Conservation (phyloP, 2,329 filamentous ascomycete genomes). For the Trichoderma sp. region DNA sequence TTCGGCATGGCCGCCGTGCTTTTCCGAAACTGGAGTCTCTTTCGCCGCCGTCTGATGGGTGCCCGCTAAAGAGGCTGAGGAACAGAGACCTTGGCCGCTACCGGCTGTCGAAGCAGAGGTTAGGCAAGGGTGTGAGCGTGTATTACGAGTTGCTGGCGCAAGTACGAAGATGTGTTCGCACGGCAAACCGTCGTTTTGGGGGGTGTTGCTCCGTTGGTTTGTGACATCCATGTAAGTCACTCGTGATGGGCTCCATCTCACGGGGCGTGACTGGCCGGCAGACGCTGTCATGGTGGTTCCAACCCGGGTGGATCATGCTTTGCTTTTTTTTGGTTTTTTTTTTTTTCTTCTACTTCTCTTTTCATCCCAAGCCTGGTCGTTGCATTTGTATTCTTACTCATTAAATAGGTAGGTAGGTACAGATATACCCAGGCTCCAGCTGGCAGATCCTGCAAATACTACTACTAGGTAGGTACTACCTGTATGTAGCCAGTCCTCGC, state of each 20-base stretch:
- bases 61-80: neutral
- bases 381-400: neutral
- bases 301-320: conserved; percentile 2
- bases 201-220: neutral
- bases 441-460: neutral
- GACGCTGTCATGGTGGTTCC: conserved; percentile 1
- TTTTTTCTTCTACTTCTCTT: neutral
- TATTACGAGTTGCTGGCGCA: neutral
- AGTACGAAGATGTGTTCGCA: neutral
- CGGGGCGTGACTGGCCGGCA: neutral
- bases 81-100: neutral
- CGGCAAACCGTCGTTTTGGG: neutral
- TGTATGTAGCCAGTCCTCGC: neutral
- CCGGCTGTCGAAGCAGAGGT: neutral
- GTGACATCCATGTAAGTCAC: conserved; percentile 2
- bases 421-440: neutral
- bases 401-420: neutral
- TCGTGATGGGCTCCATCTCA: neutral
- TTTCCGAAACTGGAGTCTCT: neutral
- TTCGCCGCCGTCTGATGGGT: neutral
- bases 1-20: neutral
- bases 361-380: neutral
- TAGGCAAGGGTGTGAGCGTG: neutral
- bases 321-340: neutral
- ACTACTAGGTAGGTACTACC: too few relatives aligned